Evolutionary conservation across 352 stramenopile genomes (phyloP), one percentile per base, ranked within the genome.

Genomic region (Pythium brassicae): DNA sequence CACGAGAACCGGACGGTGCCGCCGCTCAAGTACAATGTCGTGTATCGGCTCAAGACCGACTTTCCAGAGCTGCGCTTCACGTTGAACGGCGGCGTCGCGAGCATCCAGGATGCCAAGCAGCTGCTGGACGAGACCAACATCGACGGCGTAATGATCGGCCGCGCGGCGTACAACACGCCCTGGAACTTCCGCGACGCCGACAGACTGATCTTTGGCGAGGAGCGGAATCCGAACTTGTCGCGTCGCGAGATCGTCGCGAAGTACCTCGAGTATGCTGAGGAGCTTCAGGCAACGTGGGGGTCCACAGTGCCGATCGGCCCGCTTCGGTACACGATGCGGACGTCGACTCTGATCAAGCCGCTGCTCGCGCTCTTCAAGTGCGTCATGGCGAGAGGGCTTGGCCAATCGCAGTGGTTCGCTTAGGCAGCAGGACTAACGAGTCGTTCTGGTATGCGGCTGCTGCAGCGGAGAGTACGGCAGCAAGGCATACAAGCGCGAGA

Each of bases 1-100:
- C 89, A 97, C 57, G 92, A 99, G 52, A 99, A 99, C 79, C 87
- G 97, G 42, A 98, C 95, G 44, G 90, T 99, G 6, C 97, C 97
- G 14, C 93, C 94, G 34, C 80, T 99, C 26, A 93, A 91, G 55
- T 99, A 99, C 59, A 77, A 98, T 40, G 76, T 93, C 43, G 95
- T 99, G 3, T 90, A 93, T 56, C 73, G 89, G 14, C 76, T 99
- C 14, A 97, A 98, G 45, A 50, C 87, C 22, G 97, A 99, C 53
- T 99, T 98, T 62, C 96, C 96, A 22, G 66, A 98, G n/a, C 74
- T 99, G 35, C 76, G 72, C 3, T 98, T 99, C 71, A 97, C 92
- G 14, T 72, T 99, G n/a, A 99, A 99, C 76, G 97, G 97, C 32
- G 97, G 96, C 20, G 80, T 99, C 35, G 79, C 87, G 19, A 98